Conservation (phyloP, 2,329 filamentous ascomycete genomes). For the Apiospora arundinis region DNA sequence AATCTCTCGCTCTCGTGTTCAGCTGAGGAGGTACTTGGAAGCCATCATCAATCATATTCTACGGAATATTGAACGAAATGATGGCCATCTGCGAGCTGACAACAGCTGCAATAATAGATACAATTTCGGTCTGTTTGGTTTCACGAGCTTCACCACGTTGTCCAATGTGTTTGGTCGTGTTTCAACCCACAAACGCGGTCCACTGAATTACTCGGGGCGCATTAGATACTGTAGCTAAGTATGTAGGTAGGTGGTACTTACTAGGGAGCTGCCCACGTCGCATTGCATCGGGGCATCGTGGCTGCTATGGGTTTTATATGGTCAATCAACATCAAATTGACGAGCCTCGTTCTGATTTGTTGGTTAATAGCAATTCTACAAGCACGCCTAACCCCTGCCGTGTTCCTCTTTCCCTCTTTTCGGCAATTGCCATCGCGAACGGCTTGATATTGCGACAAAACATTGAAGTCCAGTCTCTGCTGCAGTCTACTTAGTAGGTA, state of each 20-base stretch:
- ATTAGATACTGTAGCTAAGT: background rate
- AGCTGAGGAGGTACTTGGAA: background rate
- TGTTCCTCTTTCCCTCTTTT: background rate
- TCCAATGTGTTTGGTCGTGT: conserved; percentile 15
- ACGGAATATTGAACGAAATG: background rate
- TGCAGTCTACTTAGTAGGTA: background rate
- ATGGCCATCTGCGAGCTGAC: background rate
- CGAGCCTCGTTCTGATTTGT: conserved; percentile 1
- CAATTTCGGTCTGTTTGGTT: conserved; percentile 11
- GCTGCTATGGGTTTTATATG: background rate
- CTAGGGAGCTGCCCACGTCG: conserved; percentile 5
- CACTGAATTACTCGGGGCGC: conserved; percentile 18
- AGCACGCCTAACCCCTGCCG: background rate
- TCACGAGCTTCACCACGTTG: conserved; percentile 10
- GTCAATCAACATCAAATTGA: background rate
- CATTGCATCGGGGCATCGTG: conserved; percentile 2
- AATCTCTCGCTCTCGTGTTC: background rate
- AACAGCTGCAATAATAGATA: background rate
- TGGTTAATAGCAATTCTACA: background rate
- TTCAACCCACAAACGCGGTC: conserved; percentile 18
- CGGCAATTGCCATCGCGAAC: background rate
- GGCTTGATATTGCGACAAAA: background rate
- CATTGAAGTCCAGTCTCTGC: too few species aligned
- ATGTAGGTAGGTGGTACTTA: background rate
- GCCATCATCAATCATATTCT: background rate